phyloP scores from a whole-genome alignment of 2,329 filamentous ascomycete species.

The Colletotrichum costaricense region DNA sequence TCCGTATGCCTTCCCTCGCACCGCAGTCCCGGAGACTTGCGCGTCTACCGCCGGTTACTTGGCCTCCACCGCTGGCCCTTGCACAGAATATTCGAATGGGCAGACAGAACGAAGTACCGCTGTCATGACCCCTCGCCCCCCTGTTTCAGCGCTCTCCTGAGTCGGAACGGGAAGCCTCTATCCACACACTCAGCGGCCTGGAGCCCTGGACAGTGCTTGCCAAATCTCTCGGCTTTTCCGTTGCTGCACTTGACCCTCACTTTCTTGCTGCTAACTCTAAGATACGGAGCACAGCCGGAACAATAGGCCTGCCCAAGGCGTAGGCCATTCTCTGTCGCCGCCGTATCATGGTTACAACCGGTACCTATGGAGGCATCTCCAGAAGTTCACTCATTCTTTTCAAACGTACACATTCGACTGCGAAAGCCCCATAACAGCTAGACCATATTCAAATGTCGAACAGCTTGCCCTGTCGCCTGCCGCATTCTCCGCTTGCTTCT shows the following conservation, averaged over 20 bases:
- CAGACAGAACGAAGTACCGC: background rate
- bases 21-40: background rate
- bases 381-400: background rate
- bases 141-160: constrained; percentile 3
- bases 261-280: too few species aligned
- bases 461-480: background rate
- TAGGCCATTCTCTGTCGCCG: too few species aligned
- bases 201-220: too few species aligned
- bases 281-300: too few species aligned
- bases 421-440: background rate
- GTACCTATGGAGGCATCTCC: background rate
- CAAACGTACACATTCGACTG: background rate
- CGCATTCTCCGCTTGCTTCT: background rate
- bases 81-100: background rate
- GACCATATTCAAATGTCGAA: background rate
- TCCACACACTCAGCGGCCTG: background rate
- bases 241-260: too few species aligned
- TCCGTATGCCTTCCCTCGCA: background rate
- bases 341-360: background rate
- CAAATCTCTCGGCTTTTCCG: too few species aligned
- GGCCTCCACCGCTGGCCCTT: background rate
- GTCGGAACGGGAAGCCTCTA: too few species aligned
- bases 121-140: background rate
- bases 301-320: too few species aligned
- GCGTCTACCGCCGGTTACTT: background rate